phyloP scores from a whole-genome alignment of 2,329 filamentous ascomycete species.

The Microdochium nivale region DNA sequence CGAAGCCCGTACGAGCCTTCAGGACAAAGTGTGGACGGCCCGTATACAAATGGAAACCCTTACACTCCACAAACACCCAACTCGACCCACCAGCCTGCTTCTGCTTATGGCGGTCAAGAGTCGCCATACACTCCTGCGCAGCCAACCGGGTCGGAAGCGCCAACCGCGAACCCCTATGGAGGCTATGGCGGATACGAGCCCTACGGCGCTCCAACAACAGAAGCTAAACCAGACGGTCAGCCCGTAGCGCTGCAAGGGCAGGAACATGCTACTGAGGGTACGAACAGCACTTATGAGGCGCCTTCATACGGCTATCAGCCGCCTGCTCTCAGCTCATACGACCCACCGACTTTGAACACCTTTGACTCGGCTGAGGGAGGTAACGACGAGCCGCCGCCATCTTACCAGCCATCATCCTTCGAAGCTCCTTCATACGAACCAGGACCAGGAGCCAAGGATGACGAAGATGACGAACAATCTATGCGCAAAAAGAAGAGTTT shows the following conservation, averaged over 20 bases:
- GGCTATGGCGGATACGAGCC: conserved; percentile 13
- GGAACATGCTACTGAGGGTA: conserved; percentile 5
- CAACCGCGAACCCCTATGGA: conserved; percentile 5
- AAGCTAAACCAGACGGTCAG: conserved; percentile 2
- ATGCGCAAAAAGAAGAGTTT: conserved; percentile 68
- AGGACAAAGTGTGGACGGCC: conserved; percentile 29
- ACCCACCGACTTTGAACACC: conserved; percentile 15
- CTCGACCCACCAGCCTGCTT: conserved; percentile 19
- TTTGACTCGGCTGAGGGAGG: not conserved
- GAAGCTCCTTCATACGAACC: conserved; percentile 51
- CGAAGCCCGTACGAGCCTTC: conserved; percentile 32
- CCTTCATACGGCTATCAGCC: conserved; percentile 44
- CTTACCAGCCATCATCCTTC: conserved; percentile 51
- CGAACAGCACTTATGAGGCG: conserved; percentile 29
- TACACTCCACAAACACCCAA: conserved; percentile 24
- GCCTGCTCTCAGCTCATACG: conserved; percentile 26
- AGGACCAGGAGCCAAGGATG: conserved; percentile 36
- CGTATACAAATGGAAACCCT: conserved; percentile 18
- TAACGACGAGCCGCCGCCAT: conserved; percentile 39
- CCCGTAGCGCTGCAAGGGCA: conserved; percentile 3
- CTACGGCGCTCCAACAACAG: conserved; percentile 9
- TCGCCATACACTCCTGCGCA: conserved; percentile 14
- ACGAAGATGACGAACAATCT: conserved; percentile 35
- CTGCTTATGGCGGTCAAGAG: conserved; percentile 9
- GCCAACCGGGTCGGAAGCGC: conserved; percentile 6